Evolutionary conservation across 345 rosid genomes (phyloP), one percentile per base, ranked within the genome.

Genomic region (Eutrema yunnanense): DNA sequence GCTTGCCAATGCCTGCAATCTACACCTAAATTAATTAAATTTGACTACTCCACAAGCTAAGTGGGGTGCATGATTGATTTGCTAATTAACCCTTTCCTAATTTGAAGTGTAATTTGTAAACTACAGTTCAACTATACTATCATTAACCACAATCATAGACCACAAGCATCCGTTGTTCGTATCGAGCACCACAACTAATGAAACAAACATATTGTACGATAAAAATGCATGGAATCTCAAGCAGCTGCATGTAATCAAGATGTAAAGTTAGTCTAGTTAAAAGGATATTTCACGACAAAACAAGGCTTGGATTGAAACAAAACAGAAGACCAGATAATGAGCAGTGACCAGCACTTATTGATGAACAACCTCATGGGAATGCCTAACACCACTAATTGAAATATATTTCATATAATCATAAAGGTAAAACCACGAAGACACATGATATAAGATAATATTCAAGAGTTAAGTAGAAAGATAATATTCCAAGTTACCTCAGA

Each of bases 1-100:
- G 55, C 76, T 8, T 92, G 78, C 87, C 91, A 46, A 58, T 55
- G 81, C 92, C 98, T 6, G 32, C 77, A 42, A 86, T 73, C 46
- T 90, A 86, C 86, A 78, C 75, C 67, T 75, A 75, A 64, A 36
- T 56, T 12, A 14, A 26, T 62, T 33, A 42, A 22, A 22, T 22
- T 22, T 22, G 26, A 33, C 40, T 40, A 50, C 46, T 36, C 40
- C 37, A 74, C 33, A 52, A 44, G 26, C 26, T 22, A 22, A 22
- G 26, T 60, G 26, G 56, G 40, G 57, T 68, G 63, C 34, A 61
- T 11, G 11, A 44, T 68, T 62, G 52, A 61, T 68, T 36, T 46
- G 6, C 41, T 75, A 75, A 69, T 75, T 75, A 62, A 75, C 79
- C 70, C 79, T 69, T 75, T 38, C 65, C 22, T 46, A 6, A 22